Conservation (phyloP, 2,329 filamentous ascomycete species). For the Phialophora chinensis region DNA sequence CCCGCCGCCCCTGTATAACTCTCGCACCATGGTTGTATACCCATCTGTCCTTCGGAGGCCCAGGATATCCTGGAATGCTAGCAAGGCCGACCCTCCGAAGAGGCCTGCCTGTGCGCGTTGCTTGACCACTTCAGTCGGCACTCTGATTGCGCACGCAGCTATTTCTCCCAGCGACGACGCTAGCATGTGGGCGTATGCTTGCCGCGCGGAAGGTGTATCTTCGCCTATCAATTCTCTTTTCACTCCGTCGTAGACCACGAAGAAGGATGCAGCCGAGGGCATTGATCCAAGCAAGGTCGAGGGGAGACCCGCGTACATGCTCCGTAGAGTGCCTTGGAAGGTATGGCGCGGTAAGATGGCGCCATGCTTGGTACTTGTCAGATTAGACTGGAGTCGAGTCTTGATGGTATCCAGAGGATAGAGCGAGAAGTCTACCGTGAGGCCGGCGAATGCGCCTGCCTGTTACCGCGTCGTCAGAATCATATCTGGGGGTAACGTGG, state of each 20-base stretch:
- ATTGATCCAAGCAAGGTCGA: constrained; percentile 88
- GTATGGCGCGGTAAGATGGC: constrained; percentile 47
- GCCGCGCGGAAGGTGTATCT: constrained; percentile 43
- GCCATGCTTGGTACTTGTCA: constrained; percentile 67
- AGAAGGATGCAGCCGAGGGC: constrained; percentile 94
- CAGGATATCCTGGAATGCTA: constrained; percentile 74
- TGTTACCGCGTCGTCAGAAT: constrained; percentile 43
- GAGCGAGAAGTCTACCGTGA: constrained; percentile 94
- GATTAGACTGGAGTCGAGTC: constrained; percentile 86
- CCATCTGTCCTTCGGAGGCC: constrained; percentile 47
- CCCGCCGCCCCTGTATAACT: constrained; percentile 88
- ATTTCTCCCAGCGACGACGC: constrained; percentile 88
- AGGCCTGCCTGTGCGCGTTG: constrained; percentile 90
- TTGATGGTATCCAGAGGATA: constrained; percentile 99
- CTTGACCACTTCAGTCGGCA: constrained; percentile 96
- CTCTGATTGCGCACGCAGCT: constrained; percentile 87
- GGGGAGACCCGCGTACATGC: constrained; percentile 92
- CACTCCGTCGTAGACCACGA: constrained; percentile 85
- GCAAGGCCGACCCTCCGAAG: constrained; percentile 71
- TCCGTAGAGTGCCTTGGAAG: constrained; percentile 82
- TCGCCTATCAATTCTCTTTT: constrained; percentile 61
- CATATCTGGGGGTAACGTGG: background rate
- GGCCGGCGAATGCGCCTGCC: constrained; percentile 89
- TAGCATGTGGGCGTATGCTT: constrained; percentile 70
- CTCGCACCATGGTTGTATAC: constrained; percentile 66